These are phyloP conservation scores for Paramecium sexaurelia DNA, from an alignment of 73 alveolate genomes.

Conservation along the genomic window DNA sequence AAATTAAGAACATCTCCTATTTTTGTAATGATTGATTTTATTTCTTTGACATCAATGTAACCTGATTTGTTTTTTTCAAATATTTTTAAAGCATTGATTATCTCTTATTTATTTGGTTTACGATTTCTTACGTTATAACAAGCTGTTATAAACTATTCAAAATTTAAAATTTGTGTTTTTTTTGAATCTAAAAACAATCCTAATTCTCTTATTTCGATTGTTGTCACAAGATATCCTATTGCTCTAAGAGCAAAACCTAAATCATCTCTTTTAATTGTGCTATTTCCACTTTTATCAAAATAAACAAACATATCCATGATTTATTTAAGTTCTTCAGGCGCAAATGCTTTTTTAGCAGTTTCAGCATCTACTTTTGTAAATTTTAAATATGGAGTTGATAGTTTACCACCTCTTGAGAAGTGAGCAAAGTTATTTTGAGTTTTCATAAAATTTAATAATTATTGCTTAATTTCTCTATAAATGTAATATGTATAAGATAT, in stretches of 20 bases:
- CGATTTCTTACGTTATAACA: slow-evolving; percentile 36
- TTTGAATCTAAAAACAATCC: neutral
- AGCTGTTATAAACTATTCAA: slow-evolving; percentile 53
- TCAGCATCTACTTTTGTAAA: neutral
- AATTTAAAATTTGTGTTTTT: slow-evolving; percentile 7
- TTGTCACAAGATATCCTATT: neutral
- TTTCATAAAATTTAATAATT: neutral
- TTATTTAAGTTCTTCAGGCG: neutral
- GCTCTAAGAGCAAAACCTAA: slow-evolving; percentile 41
- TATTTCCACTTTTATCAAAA: slow-evolving; percentile 20
- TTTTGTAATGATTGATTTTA: neutral
- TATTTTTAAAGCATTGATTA: neutral
- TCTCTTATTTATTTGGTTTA: slow-evolving; percentile 36
- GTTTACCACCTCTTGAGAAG: slow-evolving; percentile 15
- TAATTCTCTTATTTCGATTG: slow-evolving; percentile 45
- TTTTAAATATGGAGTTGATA: neutral
- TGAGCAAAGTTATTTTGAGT: neutral
- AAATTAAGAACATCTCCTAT: slow-evolving; percentile 32
- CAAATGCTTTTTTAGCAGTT: neutral
- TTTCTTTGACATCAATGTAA: neutral
- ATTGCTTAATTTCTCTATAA: neutral
- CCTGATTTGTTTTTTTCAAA: slow-evolving; percentile 25
- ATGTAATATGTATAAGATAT: neutral
- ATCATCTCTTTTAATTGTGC: neutral
- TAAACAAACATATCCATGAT: slow-evolving; percentile 30